Percentiles rank a stretch among this genome's conserved stretches.
These are phyloP conservation scores for Glonium stellatum DNA, from an alignment of 495 filamentous ascomycete genomes.

Conservation along the genomic window DNA sequence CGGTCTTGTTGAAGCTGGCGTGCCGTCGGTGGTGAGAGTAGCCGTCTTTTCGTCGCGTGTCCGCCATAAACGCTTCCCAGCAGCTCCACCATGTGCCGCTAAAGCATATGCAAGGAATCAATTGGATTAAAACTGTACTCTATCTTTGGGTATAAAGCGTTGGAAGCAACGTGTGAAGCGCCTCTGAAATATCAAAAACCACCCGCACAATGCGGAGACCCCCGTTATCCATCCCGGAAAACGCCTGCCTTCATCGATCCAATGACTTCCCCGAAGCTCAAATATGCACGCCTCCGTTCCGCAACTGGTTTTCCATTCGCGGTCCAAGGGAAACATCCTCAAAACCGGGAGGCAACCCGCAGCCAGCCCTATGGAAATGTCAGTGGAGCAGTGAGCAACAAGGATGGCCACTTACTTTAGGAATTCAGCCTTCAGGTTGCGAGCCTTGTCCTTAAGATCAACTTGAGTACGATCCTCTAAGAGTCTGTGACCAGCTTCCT, in stretches of 20 bases:
- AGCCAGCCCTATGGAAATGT: background rate
- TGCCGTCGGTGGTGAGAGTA: too few relatives aligned
- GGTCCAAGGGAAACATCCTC: background rate
- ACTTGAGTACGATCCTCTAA: slow-evolving; percentile 49
- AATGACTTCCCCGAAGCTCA: background rate
- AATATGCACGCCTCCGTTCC: background rate
- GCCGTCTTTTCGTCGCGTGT: background rate
- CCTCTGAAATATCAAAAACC: too few relatives aligned
- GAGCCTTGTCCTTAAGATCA: slow-evolving; percentile 60
- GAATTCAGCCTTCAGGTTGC: slow-evolving; percentile 54
- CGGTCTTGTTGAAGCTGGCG: background rate
- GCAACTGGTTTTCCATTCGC: background rate
- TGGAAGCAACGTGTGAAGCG: too few relatives aligned
- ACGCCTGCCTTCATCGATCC: background rate
- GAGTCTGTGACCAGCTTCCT: slow-evolving; percentile 28
- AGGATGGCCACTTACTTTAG: slow-evolving; percentile 44
- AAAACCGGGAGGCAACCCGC: background rate
- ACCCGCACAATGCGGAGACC: too few relatives aligned
- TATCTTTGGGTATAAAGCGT: too few relatives aligned
- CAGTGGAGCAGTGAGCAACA: background rate
- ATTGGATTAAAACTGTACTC: too few relatives aligned
- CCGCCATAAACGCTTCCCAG: background rate
- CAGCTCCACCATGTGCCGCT: too few relatives aligned
- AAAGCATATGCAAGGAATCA: too few relatives aligned
- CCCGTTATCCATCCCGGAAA: too few relatives aligned